Evolutionary conservation across 805 yeast genomes (phyloP).

Genomic region (Nakazawaea populi): DNA sequence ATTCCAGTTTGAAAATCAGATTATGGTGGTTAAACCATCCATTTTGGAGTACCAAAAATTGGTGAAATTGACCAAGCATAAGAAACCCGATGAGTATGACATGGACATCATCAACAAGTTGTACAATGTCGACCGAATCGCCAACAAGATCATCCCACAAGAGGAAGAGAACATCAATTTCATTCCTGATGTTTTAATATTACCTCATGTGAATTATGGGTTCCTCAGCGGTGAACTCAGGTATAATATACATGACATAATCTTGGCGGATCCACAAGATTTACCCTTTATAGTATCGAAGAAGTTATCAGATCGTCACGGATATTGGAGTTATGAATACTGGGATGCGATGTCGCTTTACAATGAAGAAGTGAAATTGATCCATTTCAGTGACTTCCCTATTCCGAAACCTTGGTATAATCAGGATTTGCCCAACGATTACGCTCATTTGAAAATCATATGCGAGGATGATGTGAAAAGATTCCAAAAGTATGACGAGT

Average conservation of each 20-base stretch:
- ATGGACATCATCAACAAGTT: conserved; percentile 46
- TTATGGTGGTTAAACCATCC: conserved; percentile 58
- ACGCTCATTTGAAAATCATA: conserved; percentile 22
- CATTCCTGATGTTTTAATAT: conserved; percentile 23
- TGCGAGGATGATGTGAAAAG: conserved; percentile 19
- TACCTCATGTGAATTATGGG: conserved; percentile 50
- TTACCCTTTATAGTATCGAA: conserved; percentile 19
- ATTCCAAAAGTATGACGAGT: conserved; percentile 1
- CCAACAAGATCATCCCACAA: conserved; percentile 10
- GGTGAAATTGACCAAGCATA: conserved; percentile 19
- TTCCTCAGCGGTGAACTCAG: conserved; percentile 45
- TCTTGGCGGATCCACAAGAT: conserved; percentile 37
- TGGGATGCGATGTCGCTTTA: conserved; percentile 28
- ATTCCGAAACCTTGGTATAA: conserved; percentile 59
- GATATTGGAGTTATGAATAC: conserved; percentile 5
- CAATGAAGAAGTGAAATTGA: conserved; percentile 30
- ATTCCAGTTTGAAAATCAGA: conserved; percentile 32
- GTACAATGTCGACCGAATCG: conserved; percentile 18
- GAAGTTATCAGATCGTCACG: conserved; percentile 19
- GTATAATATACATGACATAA: conserved; percentile 30
- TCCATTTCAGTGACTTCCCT: conserved; percentile 66
- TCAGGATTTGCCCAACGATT: conserved; percentile 18
- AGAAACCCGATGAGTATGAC: conserved; percentile 37
- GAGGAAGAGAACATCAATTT: conserved; percentile 11
- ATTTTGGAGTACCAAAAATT: conserved; percentile 16